Conservation (phyloP, 1,139 yeast genomes). For the Lodderomyces oxycetoniae region DNA sequence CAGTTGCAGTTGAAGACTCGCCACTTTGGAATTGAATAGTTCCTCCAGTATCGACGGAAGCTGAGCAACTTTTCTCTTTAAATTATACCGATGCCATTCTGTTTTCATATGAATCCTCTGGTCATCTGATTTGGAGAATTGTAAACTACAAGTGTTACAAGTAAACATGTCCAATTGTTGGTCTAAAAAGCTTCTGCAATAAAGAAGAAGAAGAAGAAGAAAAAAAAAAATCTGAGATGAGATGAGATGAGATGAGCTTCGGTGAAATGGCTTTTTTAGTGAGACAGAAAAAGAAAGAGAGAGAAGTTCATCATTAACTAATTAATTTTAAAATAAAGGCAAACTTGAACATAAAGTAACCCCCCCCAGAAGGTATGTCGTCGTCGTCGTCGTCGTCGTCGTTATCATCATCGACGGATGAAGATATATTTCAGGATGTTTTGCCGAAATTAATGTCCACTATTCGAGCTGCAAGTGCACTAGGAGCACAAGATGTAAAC, state of each 20-base stretch:
- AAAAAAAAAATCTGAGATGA: neutral
- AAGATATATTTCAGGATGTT: conserved; percentile 20
- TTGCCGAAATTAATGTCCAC: conserved; percentile 47
- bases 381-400: neutral
- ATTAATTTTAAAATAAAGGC: neutral
- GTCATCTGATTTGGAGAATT: conserved; percentile 36
- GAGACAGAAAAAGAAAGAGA: too few species aligned
- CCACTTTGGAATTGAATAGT: conserved; percentile 44
- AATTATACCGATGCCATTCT: conserved; percentile 72
- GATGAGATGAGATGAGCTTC: neutral
- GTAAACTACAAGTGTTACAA: conserved; percentile 43
- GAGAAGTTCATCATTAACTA: too few species aligned
- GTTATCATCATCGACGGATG: conserved; percentile 1
- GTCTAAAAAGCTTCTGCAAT: neutral
- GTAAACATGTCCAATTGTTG: conserved; percentile 23
- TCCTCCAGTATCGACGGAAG: conserved; percentile 53
- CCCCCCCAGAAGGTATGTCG: neutral
- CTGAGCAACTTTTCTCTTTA: conserved; percentile 57
- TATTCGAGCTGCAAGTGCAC: conserved; percentile 65
- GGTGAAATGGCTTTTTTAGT: too few species aligned
- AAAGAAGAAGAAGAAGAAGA: neutral
- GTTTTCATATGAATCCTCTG: conserved; percentile 52
- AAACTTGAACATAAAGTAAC: neutral
- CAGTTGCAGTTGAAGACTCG: conserved; percentile 14
- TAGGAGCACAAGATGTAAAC: conserved; percentile 76